Conservation (phyloP, 2,329 filamentous ascomycete genomes). For the Fusarium phyllophilum region DNA sequence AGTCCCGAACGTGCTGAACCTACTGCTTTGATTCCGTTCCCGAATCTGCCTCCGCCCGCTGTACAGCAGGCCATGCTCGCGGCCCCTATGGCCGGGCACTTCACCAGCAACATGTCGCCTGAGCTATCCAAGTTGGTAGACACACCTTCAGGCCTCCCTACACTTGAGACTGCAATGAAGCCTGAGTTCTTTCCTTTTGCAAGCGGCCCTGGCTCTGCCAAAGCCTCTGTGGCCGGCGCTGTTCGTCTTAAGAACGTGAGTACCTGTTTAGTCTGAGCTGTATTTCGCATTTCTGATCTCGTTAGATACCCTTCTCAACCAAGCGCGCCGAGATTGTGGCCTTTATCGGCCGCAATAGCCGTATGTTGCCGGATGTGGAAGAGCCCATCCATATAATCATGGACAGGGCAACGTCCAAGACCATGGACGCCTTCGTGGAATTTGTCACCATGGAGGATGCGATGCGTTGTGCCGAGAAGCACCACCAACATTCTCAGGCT, state of each 20-base stretch:
- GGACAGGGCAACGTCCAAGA: constrained; percentile 71
- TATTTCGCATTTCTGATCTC: neutral
- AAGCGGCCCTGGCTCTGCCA: constrained; percentile 49
- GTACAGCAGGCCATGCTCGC: constrained; percentile 30
- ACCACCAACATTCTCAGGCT: constrained; percentile 51
- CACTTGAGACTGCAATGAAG: constrained; percentile 49
- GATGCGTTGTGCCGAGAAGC: constrained; percentile 61
- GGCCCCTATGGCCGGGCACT: constrained; percentile 8
- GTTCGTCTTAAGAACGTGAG: constrained; percentile 63
- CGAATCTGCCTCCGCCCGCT: constrained; percentile 7
- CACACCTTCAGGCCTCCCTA: constrained; percentile 49
- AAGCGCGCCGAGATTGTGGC: constrained; percentile 66
- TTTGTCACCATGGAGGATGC: constrained; percentile 65
- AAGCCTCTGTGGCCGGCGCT: constrained; percentile 53
- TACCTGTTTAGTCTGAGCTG: neutral
- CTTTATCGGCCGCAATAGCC: constrained; percentile 67
- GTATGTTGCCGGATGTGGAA: constrained; percentile 62
- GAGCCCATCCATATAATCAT: constrained; percentile 72
- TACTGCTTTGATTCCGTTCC: constrained; percentile 14
- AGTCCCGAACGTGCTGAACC: constrained; percentile 6
- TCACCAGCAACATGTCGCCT: constrained; percentile 48
- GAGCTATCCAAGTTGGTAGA: constrained; percentile 52
- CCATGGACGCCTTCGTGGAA: constrained; percentile 70
- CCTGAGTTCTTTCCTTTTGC: constrained; percentile 59
- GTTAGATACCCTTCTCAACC: constrained; percentile 67